These are phyloP conservation scores for Collybiopsis confluens DNA, from an alignment of 768 basidiomycete species.

Conservation along the genomic window DNA sequence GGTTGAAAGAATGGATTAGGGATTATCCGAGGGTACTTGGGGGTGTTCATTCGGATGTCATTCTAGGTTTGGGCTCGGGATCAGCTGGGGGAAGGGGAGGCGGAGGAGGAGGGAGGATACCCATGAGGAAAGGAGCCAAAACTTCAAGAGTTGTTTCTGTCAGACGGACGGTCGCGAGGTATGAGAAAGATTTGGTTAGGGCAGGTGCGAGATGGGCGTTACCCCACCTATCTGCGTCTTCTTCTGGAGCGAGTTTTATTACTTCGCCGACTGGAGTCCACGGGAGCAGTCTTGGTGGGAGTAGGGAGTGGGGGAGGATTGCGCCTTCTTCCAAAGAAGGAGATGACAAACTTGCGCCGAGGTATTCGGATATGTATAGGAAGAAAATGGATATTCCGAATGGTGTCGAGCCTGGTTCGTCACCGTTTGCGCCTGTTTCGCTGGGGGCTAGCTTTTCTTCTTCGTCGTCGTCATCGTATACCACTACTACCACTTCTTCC, in stretches of 20 bases:
- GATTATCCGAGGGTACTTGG: conserved; percentile 79
- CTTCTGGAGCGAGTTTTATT: neutral
- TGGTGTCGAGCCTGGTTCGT: conserved; percentile 55
- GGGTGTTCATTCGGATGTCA: conserved; percentile 36
- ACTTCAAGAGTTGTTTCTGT: conserved; percentile 76
- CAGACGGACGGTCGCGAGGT: conserved; percentile 79
- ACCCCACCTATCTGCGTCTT: neutral
- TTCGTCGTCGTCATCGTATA: neutral
- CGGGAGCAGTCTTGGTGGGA: conserved; percentile 20
- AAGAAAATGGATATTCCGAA: conserved; percentile 69
- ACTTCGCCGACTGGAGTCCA: neutral
- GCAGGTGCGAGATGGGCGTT: conserved; percentile 44
- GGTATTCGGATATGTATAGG: conserved; percentile 71
- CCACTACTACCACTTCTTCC: neutral
- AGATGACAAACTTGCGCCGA: conserved; percentile 37
- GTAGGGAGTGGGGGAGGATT: conserved; percentile 75
- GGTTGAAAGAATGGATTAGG: conserved; percentile 86
- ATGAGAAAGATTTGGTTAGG: conserved; percentile 80
- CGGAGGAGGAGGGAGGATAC: conserved; percentile 12
- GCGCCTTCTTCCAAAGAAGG: conserved; percentile 40
- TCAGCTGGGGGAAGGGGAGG: conserved; percentile 24
- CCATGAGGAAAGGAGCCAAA: conserved; percentile 45
- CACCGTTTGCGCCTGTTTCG: conserved; percentile 15
- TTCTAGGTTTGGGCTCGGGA: conserved; percentile 49
- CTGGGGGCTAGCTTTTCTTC: no score